Percentiles rank a stretch among this genome's conserved stretches.
phyloP scores from a whole-genome alignment of 176 grass and related monocot species.

The maize (Zea mays) region DNA sequence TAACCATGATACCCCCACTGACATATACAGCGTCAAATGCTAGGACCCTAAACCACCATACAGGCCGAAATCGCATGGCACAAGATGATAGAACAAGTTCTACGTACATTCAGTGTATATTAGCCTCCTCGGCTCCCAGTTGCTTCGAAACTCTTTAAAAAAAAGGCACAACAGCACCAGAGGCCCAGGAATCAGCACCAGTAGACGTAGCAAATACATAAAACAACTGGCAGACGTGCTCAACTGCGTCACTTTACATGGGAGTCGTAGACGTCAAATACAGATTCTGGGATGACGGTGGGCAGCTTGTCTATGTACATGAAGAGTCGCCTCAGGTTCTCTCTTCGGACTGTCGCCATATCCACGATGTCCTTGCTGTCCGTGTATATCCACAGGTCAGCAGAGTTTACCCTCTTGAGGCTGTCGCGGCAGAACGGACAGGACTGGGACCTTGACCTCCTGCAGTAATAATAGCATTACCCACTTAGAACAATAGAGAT shows the following conservation, averaged over 20 bases:
- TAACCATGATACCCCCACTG: background rate
- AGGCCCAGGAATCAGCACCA: slow-evolving; percentile 29
- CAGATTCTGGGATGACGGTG: slow-evolving; percentile 64
- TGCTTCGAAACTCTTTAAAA: background rate
- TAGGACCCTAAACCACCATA: background rate
- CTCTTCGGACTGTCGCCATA: slow-evolving; percentile 58
- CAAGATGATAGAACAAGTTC: background rate
- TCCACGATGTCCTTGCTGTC: slow-evolving; percentile 69
- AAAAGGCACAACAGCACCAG: slow-evolving; percentile 3
- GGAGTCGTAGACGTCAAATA: slow-evolving; percentile 65
- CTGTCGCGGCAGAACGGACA: slow-evolving; percentile 87
- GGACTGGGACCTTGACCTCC: slow-evolving; percentile 80
- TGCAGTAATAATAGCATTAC: slow-evolving; percentile 25
- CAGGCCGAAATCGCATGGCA: background rate
- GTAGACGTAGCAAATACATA: background rate
- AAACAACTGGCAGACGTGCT: slow-evolving; percentile 18
- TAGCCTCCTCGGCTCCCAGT: slow-evolving; percentile 36
- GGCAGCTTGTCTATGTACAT: slow-evolving; percentile 93
- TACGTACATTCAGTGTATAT: too few species aligned
- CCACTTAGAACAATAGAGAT: slow-evolving; percentile 1
- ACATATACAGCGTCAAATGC: background rate
- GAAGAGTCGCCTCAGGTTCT: slow-evolving; percentile 72
- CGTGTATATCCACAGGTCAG: slow-evolving; percentile 80
- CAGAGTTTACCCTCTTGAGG: slow-evolving; percentile 69
- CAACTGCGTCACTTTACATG: slow-evolving; percentile 65